Conservation (phyloP, 2,329 filamentous ascomycete genomes). For the Aureobasidium sp. region DNA sequence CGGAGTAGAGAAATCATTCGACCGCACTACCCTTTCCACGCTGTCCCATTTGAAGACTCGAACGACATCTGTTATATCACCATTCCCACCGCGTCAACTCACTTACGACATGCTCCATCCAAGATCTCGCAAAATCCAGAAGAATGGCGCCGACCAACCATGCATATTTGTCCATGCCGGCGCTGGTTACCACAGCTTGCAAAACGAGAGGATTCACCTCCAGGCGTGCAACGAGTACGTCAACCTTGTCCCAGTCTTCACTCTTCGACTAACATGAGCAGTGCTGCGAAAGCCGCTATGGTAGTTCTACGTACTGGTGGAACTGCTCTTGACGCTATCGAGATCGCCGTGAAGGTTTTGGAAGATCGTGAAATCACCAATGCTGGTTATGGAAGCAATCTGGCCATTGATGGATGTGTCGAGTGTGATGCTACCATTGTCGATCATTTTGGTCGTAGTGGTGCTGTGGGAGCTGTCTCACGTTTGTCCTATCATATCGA, state of each 20-base stretch:
- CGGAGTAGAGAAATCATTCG: neutral
- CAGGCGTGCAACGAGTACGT: slow-evolving; percentile 81
- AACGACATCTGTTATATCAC: neutral
- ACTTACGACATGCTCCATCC: slow-evolving; percentile 30
- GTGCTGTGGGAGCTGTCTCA: slow-evolving; percentile 82
- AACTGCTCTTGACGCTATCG: slow-evolving; percentile 78
- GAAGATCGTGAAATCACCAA: slow-evolving; percentile 97
- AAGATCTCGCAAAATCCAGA: slow-evolving; percentile 20
- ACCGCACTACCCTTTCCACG: neutral
- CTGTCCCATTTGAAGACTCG: too few relatives aligned
- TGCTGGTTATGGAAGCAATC: slow-evolving; percentile 89
- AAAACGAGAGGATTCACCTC: slow-evolving; percentile 79
- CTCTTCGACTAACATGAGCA: slow-evolving; percentile 29
- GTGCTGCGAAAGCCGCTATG: slow-evolving; percentile 80
- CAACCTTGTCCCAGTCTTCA: neutral
- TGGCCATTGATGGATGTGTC: slow-evolving; percentile 81
- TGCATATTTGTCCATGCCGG: slow-evolving; percentile 95
- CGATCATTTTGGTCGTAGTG: slow-evolving; percentile 83
- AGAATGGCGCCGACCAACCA: slow-evolving; percentile 43
- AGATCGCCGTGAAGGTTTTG: slow-evolving; percentile 76
- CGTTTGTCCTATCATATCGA: slow-evolving; percentile 50
- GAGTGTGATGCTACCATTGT: slow-evolving; percentile 94
- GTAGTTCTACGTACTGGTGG: slow-evolving; percentile 68
- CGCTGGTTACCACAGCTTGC: slow-evolving; percentile 82
- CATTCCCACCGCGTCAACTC: neutral